These are phyloP conservation scores for Lipomyces yamanashiensis DNA, from an alignment of 805 yeast genomes.

Conservation along the genomic window DNA sequence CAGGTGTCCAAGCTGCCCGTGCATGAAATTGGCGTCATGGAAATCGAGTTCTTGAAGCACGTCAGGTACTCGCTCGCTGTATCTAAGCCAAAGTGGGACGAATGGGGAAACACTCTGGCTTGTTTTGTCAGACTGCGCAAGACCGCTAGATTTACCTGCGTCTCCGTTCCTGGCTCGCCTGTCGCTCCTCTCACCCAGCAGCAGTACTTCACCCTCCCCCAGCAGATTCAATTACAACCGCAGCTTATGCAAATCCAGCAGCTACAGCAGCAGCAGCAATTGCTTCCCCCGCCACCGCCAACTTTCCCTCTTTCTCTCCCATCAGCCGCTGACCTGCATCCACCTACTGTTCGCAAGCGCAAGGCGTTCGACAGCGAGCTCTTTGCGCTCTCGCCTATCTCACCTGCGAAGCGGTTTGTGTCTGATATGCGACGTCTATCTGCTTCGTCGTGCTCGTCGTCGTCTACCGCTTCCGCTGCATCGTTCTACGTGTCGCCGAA, in stretches of 20 bases:
- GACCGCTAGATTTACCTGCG: constrained; percentile 19
- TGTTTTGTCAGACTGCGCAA: constrained; percentile 22
- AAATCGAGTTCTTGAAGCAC: constrained; percentile 29
- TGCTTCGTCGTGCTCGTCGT: background rate
- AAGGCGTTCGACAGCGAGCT: constrained; percentile 12
- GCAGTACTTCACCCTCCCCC: background rate
- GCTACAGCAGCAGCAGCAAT: background rate
- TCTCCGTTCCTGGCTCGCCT: constrained; percentile 31
- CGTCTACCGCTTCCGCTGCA: background rate
- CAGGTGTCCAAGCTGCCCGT: constrained; percentile 87
- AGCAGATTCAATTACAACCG: background rate
- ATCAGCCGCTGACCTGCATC: background rate
- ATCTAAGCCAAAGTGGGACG: constrained; percentile 16
- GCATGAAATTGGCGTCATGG: constrained; percentile 48
- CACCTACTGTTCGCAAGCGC: constrained; percentile 4
- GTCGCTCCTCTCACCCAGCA: background rate
- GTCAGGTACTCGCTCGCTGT: constrained; percentile 28
- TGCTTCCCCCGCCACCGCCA: background rate
- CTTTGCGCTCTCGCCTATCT: background rate
- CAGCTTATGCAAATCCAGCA: constrained; percentile 5
- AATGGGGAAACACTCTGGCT: constrained; percentile 26
- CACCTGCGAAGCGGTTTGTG: constrained; percentile 8
- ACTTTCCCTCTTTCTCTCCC: background rate
- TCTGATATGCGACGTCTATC: background rate
- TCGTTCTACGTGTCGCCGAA: constrained; percentile 1